Conservation (phyloP, 177 flowering plant species). For the Vitis hybrid region DNA sequence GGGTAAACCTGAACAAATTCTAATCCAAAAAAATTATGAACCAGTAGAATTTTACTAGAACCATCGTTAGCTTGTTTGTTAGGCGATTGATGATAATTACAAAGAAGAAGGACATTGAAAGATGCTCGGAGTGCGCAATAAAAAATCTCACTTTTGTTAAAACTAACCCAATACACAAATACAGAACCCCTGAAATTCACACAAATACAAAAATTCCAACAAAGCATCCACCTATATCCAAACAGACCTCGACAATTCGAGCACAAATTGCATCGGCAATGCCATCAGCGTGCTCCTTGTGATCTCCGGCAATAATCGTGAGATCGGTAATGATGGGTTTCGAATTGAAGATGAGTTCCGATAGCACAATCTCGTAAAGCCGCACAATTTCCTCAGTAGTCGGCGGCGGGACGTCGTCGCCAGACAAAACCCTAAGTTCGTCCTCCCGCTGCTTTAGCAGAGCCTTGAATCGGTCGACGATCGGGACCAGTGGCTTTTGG, state of each 20-base stretch:
- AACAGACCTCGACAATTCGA: constrained; percentile 77
- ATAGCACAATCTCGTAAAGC: constrained; percentile 60
- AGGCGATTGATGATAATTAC: no score
- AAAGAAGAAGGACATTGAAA: not conserved
- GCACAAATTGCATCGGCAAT: constrained; percentile 85
- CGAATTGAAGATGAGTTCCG: constrained; percentile 78
- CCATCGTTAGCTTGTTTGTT: no score
- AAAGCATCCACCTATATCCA: constrained; percentile 3
- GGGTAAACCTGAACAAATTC: no score
- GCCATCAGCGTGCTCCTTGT: constrained; percentile 63
- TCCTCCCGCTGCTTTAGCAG: constrained; percentile 65
- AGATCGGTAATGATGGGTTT: constrained; percentile 97
- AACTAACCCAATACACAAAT: not conserved
- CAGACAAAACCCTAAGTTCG: constrained; percentile 38
- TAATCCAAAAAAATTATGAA: no score
- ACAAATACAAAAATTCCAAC: not conserved
- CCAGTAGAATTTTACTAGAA: no score
- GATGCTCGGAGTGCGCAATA: no score
- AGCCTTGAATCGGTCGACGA: constrained; percentile 64
- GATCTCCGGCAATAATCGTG: constrained; percentile 93
- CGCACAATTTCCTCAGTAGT: constrained; percentile 63
- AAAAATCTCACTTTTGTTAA: not conserved
- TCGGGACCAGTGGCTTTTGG: constrained; percentile 43
- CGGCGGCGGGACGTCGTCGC: constrained; percentile 31
- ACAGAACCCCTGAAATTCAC: not conserved